Conservation (phyloP, 2,329 filamentous ascomycete genomes). For the Penicillium sp. region DNA sequence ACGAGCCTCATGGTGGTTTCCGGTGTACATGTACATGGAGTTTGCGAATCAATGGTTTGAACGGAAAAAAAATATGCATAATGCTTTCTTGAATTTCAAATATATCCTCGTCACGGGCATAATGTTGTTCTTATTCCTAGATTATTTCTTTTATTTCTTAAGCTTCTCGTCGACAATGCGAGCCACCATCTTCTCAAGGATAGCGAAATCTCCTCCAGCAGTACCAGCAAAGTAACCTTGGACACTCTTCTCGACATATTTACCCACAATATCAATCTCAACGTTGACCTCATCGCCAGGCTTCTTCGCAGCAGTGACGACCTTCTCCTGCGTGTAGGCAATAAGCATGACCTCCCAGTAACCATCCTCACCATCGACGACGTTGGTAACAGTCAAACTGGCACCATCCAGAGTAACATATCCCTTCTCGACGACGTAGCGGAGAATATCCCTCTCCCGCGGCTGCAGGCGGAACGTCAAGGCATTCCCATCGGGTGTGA, state of each 20-base stretch:
- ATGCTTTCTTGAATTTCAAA: slow-evolving; percentile 5
- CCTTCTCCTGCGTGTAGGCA: slow-evolving; percentile 89
- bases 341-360: slow-evolving; percentile 98
- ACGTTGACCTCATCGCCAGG: slow-evolving; percentile 83
- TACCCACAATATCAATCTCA: slow-evolving; percentile 83
- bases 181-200: slow-evolving; percentile 72
- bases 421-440: slow-evolving; percentile 94
- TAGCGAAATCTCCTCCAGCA: slow-evolving; percentile 44
- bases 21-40: slow-evolving; percentile 19
- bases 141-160: slow-evolving; percentile 31
- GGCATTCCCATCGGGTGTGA: slow-evolving; percentile 83
- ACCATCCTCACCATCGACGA: slow-evolving; percentile 75
- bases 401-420: slow-evolving; percentile 94
- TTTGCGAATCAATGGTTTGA: slow-evolving; percentile 6
- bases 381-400: slow-evolving; percentile 86
- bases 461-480: slow-evolving; percentile 82
- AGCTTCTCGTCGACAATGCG: slow-evolving; percentile 73
- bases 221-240: slow-evolving; percentile 67
- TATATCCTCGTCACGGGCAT: slow-evolving; percentile 12
- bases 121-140: neutral
- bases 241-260: slow-evolving; percentile 73
- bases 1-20: slow-evolving; percentile 14
- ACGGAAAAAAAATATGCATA: slow-evolving; percentile 4
- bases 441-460: slow-evolving; percentile 66
- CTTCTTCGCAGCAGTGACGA: slow-evolving; percentile 78